Percentiles rank a stretch among this genome's conserved stretches.
phyloP scores from a whole-genome alignment of 176 grass and related monocot genomes.

The Cocos nucifera region DNA sequence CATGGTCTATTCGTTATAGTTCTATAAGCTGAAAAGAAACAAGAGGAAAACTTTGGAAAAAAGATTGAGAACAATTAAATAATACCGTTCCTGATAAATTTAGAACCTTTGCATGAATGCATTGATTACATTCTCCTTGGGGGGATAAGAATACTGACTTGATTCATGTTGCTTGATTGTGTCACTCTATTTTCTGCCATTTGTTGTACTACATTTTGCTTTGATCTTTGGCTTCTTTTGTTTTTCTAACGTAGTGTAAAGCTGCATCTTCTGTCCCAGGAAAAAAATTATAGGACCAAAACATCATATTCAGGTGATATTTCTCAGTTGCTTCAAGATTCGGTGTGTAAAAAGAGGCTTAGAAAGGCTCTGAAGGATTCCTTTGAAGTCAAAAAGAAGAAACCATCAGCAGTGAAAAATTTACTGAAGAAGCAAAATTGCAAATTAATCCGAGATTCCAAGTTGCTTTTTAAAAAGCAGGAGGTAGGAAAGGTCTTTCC shows the following conservation, averaged over 20 bases:
- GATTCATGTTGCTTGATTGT: neutral
- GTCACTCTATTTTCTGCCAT: neutral
- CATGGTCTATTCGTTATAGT: too few relatives aligned
- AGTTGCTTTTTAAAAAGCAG: constrained; percentile 16
- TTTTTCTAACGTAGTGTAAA: neutral
- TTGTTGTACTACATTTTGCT: neutral
- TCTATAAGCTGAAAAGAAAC: too few relatives aligned
- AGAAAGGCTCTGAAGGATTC: constrained; percentile 27
- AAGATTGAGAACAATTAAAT: too few relatives aligned
- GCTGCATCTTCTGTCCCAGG: constrained; percentile 30
- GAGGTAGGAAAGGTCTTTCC: constrained; percentile 16
- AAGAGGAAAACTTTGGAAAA: too few relatives aligned
- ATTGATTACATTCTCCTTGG: too few relatives aligned
- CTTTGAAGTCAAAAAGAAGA: constrained; percentile 18
- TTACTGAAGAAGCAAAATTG: constrained; percentile 38
- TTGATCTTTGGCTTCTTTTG: too few relatives aligned
- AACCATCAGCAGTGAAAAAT: constrained; percentile 22
- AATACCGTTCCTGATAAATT: too few relatives aligned
- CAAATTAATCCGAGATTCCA: constrained; percentile 30
- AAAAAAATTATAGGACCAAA: constrained; percentile 28
- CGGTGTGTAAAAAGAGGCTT: constrained; percentile 19
- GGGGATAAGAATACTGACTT: too few relatives aligned
- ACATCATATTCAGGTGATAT: constrained; percentile 22
- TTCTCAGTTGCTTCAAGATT: constrained; percentile 25
- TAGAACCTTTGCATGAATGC: too few relatives aligned